A percentile compares a stretch with the other conserved stretches of the same genome.
Evolutionary conservation across 2,329 filamentous ascomycete genomes (phyloP).

Genomic region (Colletotrichum nymphaeae): DNA sequence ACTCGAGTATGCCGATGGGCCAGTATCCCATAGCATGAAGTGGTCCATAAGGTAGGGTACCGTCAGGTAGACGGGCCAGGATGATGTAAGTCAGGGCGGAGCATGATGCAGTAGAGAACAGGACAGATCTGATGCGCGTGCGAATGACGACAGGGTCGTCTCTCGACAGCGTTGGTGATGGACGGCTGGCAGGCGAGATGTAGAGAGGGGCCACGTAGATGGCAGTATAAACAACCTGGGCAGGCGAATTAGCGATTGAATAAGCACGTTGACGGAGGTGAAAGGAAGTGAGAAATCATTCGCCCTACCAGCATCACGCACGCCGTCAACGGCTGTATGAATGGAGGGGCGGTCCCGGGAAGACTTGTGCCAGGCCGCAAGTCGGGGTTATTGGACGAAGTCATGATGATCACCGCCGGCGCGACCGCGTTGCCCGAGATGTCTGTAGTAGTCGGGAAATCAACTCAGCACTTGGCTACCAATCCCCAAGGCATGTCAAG

Average conservation of each 20-base stretch:
- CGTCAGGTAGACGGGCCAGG: slow-evolving; percentile 54
- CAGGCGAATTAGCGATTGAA: slow-evolving; percentile 24
- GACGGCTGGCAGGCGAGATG: slow-evolving; percentile 81
- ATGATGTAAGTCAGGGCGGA: slow-evolving; percentile 75
- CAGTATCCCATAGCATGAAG: slow-evolving; percentile 83
- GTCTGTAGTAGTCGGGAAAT: not conserved
- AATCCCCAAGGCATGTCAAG: too few relatives aligned
- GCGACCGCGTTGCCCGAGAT: not conserved
- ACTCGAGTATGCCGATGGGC: slow-evolving; percentile 76
- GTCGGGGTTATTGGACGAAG: not conserved
- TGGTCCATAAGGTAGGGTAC: slow-evolving; percentile 62
- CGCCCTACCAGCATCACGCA: slow-evolving; percentile 35
- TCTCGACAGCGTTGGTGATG: slow-evolving; percentile 81
- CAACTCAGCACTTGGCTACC: not conserved
- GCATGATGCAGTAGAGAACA: slow-evolving; percentile 77
- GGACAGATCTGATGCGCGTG: slow-evolving; percentile 84
- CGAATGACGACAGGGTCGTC: slow-evolving; percentile 92
- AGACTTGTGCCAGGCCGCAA: slow-evolving; percentile 2
- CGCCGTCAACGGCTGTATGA: slow-evolving; percentile 22
- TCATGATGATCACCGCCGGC: slow-evolving; percentile 12
- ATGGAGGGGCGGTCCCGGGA: not conserved
- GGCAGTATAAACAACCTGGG: slow-evolving; percentile 81
- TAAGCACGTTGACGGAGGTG: too few relatives aligned
- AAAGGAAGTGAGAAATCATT: not conserved
- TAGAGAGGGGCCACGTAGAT: slow-evolving; percentile 94